Percentiles rank a stretch among this genome's conserved stretches.
These are phyloP conservation scores for Coffea eugenioides DNA, from an alignment of 257 asterid genomes.

Conservation along the genomic window DNA sequence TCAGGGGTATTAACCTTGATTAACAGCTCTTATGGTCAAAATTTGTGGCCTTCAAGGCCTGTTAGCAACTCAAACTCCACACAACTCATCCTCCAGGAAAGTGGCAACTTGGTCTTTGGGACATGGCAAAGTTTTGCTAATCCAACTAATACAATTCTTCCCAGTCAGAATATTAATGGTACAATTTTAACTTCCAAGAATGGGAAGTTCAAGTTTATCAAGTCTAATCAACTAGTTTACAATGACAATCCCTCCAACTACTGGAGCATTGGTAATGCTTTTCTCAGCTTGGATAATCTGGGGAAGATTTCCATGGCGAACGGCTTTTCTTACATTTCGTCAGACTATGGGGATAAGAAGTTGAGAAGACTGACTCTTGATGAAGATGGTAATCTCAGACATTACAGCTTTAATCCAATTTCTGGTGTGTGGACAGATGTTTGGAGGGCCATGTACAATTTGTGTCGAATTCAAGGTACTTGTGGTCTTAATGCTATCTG, in stretches of 20 bases:
- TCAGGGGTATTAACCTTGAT: constrained; percentile 52
- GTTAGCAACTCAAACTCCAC: constrained; percentile 27
- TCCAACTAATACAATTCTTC: constrained; percentile 68
- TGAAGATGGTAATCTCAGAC: constrained; percentile 67
- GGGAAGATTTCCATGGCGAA: constrained; percentile 45
- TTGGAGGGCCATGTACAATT: constrained; percentile 61
- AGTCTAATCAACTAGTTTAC: constrained; percentile 41
- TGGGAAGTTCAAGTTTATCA: constrained; percentile 45
- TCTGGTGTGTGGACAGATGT: constrained; percentile 45
- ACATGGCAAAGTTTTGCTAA: constrained; percentile 50
- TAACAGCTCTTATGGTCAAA: constrained; percentile 34
- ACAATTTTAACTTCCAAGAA: constrained; percentile 38
- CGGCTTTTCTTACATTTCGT: constrained; percentile 21
- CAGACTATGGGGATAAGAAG: constrained; percentile 51
- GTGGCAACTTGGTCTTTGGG: constrained; percentile 59
- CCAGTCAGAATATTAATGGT: constrained; percentile 50
- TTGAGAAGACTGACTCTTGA: constrained; percentile 62
- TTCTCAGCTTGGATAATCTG: constrained; percentile 34
- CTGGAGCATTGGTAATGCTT: constrained; percentile 33
- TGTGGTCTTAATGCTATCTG: constrained; percentile 73
- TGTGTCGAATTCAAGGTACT: constrained; percentile 55
- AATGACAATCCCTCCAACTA: constrained; percentile 32
- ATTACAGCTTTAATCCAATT: constrained; percentile 49
- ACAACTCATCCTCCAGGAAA: constrained; percentile 31
- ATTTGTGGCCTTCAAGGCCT: constrained; percentile 52